Conservation (phyloP, 2,329 filamentous ascomycete genomes). For the Ramularia endophylla region DNA sequence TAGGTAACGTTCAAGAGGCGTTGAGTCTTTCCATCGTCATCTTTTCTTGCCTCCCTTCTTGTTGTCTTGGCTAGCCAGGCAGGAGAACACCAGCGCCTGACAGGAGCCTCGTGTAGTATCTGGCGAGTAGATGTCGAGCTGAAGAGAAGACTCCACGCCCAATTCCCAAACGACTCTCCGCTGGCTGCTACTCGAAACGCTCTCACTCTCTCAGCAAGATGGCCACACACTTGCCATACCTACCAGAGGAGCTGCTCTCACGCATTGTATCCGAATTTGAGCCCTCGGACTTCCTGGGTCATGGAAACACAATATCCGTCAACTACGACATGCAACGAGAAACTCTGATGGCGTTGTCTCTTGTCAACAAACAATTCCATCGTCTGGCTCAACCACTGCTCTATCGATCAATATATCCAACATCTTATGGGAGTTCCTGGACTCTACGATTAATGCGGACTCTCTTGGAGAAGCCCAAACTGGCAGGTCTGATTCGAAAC, state of each 20-base stretch:
- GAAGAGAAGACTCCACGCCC: no score
- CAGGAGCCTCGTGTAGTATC: no score
- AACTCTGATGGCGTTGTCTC: slow-evolving; percentile 4
- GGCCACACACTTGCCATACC: neutral
- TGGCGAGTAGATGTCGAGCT: no score
- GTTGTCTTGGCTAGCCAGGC: no score
- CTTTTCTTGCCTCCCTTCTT: no score
- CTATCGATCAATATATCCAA: slow-evolving; percentile 1
- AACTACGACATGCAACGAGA: neutral
- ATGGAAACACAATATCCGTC: neutral
- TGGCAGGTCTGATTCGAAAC: neutral
- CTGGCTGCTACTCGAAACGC: no score
- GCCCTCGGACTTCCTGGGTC: neutral
- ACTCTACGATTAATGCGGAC: slow-evolving; percentile 2
- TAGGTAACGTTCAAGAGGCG: no score
- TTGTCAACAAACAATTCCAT: slow-evolving; percentile 5
- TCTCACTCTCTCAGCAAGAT: no score
- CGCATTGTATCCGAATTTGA: slow-evolving; percentile 5
- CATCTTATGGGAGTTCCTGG: neutral
- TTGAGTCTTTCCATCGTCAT: no score
- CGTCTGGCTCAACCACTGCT: slow-evolving; percentile 8
- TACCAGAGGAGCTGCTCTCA: slow-evolving; percentile 11
- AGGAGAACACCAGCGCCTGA: no score
- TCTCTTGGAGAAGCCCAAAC: slow-evolving; percentile 1
- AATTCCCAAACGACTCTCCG: no score